Base-by-base conservation (phyloP, 371 early-diverging fungal species). In the Nosema muscidifuracis region DNA sequence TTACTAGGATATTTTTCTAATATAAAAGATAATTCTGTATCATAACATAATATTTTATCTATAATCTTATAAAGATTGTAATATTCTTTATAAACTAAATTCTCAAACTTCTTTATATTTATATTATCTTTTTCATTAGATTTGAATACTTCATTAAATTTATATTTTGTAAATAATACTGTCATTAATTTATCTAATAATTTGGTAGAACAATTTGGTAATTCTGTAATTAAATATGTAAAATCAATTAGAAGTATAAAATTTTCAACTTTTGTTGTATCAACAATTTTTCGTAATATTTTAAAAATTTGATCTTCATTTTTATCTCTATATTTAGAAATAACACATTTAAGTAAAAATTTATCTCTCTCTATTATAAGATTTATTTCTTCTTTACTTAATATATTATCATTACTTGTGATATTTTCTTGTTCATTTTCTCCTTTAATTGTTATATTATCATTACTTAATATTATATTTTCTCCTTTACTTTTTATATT, bases 181-280 rank as follows among this genome's bases (percentile, higher is more conserved):
- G 13, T 30, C 15, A 72, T 30, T 22, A 72, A 28, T 43, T 26
- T 66, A 15, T 50, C n/a, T 28, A 72, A 3, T 28, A 51, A 6
- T 9, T 55, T 24, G 9, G 16, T 2, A 26, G 38, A 12, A 22
- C 4, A 3, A 53, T 40, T 9, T 13, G n/a, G 31, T 47, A 34
- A 12, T 2, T 65, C 26, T 4, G 16, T 15, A 67, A 50, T 50
- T 18, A 18, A 18, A 22, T 50, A 50, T 6, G 16, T 22, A 50
- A 50, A 50, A 50, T 50, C 50, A 7, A 18, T 16, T 18, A 50
- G 18, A 3, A 50, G 16, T 18, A 18, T 16, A 18, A 12, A 50
- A 50, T 50, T 50, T 7, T 38, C 38, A 50, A 22, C 16, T 50
- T 6, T 12, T 7, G 20, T 12, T 22, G 20, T 50, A 22, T 50